phyloP scores from a whole-genome alignment of 805 yeast species.

The Blastobotrys attinorum region DNA sequence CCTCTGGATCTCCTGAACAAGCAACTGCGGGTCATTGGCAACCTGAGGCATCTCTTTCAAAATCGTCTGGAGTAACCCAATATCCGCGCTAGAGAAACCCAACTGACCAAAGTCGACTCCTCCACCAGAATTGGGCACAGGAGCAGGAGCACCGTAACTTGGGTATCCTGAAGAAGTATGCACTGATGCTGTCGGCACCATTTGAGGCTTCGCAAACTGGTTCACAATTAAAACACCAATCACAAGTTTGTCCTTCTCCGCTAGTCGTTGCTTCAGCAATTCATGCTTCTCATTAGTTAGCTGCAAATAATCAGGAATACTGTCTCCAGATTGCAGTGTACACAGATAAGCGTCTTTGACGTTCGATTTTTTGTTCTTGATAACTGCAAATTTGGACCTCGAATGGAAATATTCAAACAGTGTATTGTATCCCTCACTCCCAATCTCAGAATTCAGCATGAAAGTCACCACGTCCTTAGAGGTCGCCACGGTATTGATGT shows the following conservation, averaged over 20 bases:
- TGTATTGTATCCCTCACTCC: conserved; percentile 22
- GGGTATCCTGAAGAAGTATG: background rate
- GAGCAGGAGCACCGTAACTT: background rate
- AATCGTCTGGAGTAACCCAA: conserved; percentile 18
- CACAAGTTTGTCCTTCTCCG: conserved; percentile 4
- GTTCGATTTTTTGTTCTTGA: conserved; percentile 31
- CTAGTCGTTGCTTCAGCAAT: background rate
- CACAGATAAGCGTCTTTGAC: conserved; percentile 61
- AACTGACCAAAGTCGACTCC: conserved; percentile 5
- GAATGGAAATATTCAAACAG: conserved; percentile 40
- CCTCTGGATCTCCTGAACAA: conserved; percentile 22
- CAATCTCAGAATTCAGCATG: conserved; percentile 30
- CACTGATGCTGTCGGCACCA: background rate
- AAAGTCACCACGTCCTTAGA: conserved; percentile 49
- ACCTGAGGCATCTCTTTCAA: conserved; percentile 23
- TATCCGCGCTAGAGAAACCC: conserved; percentile 21
- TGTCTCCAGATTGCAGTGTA: conserved; percentile 28
- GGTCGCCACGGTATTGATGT: conserved; percentile 36
- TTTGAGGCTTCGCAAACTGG: background rate
- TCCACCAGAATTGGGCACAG: background rate
- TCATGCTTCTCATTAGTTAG: conserved; percentile 6
- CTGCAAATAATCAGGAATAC: conserved; percentile 18
- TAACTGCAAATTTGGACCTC: conserved; percentile 50
- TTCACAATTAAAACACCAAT: conserved; percentile 14
- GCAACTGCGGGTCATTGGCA: conserved; percentile 22